Evolutionary conservation across 2,329 filamentous ascomycete species (phyloP), one percentile per base, ranked within the genome.

Genomic region (Diaporthe destruens): DNA sequence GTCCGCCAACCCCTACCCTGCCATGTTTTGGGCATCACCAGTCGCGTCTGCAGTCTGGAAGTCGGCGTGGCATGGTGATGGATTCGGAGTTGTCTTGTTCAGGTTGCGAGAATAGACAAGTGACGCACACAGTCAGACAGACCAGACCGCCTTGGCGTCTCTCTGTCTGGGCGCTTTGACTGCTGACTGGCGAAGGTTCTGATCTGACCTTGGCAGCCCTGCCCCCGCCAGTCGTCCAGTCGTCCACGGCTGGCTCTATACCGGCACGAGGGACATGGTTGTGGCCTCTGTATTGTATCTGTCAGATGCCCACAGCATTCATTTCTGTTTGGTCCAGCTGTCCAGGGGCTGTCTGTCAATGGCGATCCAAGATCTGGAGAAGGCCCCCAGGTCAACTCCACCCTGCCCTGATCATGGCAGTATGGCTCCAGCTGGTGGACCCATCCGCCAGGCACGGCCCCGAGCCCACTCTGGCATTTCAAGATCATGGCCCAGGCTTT

Each of bases 361-460:
- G 42, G 36, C 47, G 68, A 61, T 70, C 55, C 55, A n/a, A 61
- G 57, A 70, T 61, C 68, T 61, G 68, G 68, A 70, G 68, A 70
- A 70, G 68, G 44, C 55, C 36, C 66, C 66, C 42, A 20, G 34
- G 66, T 23, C 39, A 49, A 7, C 16, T 53, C 68, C 68, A 53
- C 68, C n/a, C n/a, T 70, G 68, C 68, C 32, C 56, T 70, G 68
- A 59, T 53, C 55, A 25, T 59, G 47, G 47, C 47, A 59, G 42
- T 44, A 25, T 59, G 47, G 47, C 47, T 32, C 51, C 51, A 57
- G 53, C 12, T 47, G 16, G 47, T 47, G 16, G 47, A 53, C 55
- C 68, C 68, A 34, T 53, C 34, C 44, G 36, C 47, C 68, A 61
- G 65, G 65, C 32, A 61, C 32, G 55, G 56, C 34, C 67, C 67